Percentiles rank a stretch among this genome's conserved stretches.
These are phyloP conservation scores for Thielaviopsis populi DNA, from an alignment of 2,329 filamentous ascomycete genomes.

Conservation along the genomic window DNA sequence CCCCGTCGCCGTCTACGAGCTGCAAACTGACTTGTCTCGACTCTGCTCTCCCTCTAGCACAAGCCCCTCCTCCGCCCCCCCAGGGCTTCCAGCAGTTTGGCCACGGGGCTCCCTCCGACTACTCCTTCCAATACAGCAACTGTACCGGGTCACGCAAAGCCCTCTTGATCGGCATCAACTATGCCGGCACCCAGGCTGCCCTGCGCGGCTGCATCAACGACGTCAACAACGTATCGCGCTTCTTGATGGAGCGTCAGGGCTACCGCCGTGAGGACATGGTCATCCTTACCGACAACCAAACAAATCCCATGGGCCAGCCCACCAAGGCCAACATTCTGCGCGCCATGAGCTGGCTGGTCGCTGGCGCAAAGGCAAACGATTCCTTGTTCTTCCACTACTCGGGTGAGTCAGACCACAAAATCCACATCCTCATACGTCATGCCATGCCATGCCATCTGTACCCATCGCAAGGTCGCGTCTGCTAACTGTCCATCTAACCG, in stretches of 20 bases:
- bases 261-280: slow-evolving; percentile 46
- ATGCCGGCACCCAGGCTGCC: slow-evolving; percentile 41
- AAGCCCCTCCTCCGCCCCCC: slow-evolving; percentile 48
- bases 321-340: slow-evolving; percentile 40
- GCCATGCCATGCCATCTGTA: too few species aligned
- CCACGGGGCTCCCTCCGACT: slow-evolving; percentile 61
- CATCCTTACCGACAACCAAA: slow-evolving; percentile 41
- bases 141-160: slow-evolving; percentile 67
- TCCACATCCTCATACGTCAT: not conserved
- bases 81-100: slow-evolving; percentile 57
- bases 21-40: slow-evolving; percentile 23
- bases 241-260: slow-evolving; percentile 37
- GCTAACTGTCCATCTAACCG: not conserved
- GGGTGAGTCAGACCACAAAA: slow-evolving; percentile 20
- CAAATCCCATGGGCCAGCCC: slow-evolving; percentile 41
- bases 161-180: slow-evolving; percentile 46
- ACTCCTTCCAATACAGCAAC: slow-evolving; percentile 79
- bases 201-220: slow-evolving; percentile 46
- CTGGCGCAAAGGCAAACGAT: slow-evolving; percentile 40
- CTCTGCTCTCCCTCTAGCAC: slow-evolving; percentile 26
- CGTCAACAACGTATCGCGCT: slow-evolving; percentile 43
- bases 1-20: too few species aligned
- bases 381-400: slow-evolving; percentile 47
- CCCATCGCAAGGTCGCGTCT: not conserved
- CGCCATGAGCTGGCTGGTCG: slow-evolving; percentile 45